Conservation (phyloP, 305 asterid genomes). For the Solanum hybrid region DNA sequence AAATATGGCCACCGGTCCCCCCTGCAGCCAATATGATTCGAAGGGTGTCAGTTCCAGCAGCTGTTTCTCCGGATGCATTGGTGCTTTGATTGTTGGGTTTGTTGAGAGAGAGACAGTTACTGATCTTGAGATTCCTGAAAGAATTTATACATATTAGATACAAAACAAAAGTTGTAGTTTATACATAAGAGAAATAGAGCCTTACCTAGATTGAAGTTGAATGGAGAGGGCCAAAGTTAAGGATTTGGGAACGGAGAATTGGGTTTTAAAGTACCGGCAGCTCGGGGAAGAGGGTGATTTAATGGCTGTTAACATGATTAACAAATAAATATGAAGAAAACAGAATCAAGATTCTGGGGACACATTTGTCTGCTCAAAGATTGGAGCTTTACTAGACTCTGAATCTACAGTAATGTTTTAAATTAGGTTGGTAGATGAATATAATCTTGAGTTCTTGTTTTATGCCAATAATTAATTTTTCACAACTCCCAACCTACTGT, state of each 20-base stretch:
- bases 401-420: background rate
- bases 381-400: background rate
- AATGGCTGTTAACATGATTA: background rate
- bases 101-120: conserved; percentile 16
- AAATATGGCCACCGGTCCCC: conserved; percentile 50
- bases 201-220: conserved; percentile 14
- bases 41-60: conserved; percentile 14
- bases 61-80: conserved; percentile 1
- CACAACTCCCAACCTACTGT: background rate
- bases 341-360: background rate
- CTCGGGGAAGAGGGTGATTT: background rate
- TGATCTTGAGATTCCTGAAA: conserved; percentile 21
- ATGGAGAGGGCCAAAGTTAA: background rate
- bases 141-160: background rate
- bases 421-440: background rate
- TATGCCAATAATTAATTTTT: background rate
- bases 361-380: background rate
- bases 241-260: background rate
- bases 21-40: conserved; percentile 45
- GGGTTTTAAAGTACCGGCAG: background rate
- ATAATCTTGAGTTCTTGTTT: background rate
- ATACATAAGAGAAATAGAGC: background rate
- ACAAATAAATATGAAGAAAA: background rate
- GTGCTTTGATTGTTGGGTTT: background rate
- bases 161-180: background rate